phyloP scores from a whole-genome alignment of 1,139 yeast genomes.

The Trichomonascaceae sp. region DNA sequence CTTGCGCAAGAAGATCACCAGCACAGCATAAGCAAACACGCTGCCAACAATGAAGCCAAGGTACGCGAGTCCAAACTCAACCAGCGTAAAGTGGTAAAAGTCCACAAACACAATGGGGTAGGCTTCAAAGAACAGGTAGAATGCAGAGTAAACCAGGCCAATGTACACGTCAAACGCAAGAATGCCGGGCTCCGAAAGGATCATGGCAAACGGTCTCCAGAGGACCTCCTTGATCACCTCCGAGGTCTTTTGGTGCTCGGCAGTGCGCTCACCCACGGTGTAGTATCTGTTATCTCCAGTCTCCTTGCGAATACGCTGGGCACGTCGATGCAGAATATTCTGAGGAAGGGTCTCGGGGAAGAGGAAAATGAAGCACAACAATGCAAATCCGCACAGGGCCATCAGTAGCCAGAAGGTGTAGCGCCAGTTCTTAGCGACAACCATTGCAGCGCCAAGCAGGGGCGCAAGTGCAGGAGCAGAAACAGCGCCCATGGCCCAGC shows the following conservation, averaged over 20 bases:
- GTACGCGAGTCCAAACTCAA: conserved; percentile 38
- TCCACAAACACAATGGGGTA: conserved; percentile 42
- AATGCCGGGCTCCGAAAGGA: conserved; percentile 25
- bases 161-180: conserved; percentile 32
- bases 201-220: conserved; percentile 32
- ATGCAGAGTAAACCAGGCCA: conserved; percentile 39
- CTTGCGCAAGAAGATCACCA: conserved; percentile 7
- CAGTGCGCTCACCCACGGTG: conserved; percentile 15
- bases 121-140: conserved; percentile 50
- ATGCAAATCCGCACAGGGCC: conserved; percentile 28
- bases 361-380: conserved; percentile 26
- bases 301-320: conserved; percentile 32
- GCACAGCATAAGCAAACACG: conserved; percentile 13
- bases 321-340: conserved; percentile 35
- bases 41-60: conserved; percentile 35
- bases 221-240: conserved; percentile 31
- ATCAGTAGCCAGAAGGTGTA: conserved; percentile 36
- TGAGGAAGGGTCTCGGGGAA: conserved; percentile 43
- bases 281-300: conserved; percentile 32
- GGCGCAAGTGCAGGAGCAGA: conserved; percentile 57
- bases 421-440: conserved; percentile 18
- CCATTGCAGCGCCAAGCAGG: conserved; percentile 45
- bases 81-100: conserved; percentile 34
- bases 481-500: conserved; percentile 42
- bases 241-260: conserved; percentile 7